Conservation (phyloP, 805 yeast species). For the Torulaspora franciscae region DNA sequence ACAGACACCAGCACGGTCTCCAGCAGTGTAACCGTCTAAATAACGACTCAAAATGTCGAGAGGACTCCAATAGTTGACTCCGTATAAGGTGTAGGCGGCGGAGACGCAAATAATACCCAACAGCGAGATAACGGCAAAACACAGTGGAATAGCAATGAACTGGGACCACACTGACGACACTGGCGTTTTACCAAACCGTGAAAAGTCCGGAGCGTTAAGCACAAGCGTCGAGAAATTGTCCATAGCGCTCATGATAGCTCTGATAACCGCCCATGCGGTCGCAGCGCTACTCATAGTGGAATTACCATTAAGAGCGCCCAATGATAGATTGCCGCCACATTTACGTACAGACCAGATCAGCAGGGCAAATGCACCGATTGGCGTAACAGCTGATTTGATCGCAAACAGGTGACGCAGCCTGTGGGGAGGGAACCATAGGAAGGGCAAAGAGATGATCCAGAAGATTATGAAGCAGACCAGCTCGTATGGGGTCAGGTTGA, state of each 20-base stretch:
- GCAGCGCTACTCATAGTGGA: constrained; percentile 40
- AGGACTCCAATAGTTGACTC: constrained; percentile 77
- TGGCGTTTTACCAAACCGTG: constrained; percentile 68
- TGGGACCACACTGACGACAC: constrained; percentile 53
- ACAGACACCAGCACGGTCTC: constrained; percentile 77
- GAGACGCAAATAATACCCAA: constrained; percentile 83
- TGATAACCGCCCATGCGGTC: constrained; percentile 76
- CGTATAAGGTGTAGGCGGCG: constrained; percentile 63
- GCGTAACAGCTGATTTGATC: constrained; percentile 70
- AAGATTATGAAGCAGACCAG: constrained; percentile 75
- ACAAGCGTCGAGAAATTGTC: constrained; percentile 89
- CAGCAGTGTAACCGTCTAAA: constrained; percentile 46
- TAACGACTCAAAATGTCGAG: constrained; percentile 66
- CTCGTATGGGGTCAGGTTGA: constrained; percentile 63
- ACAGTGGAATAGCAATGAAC: constrained; percentile 61
- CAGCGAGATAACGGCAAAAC: constrained; percentile 75
- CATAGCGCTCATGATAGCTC: constrained; percentile 70
- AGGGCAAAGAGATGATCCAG: constrained; percentile 76
- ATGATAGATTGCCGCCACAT: constrained; percentile 55
- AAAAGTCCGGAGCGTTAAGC: constrained; percentile 83
- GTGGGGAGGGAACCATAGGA: constrained; percentile 80
- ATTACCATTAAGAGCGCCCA: constrained; percentile 25
- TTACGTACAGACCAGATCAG: constrained; percentile 79
- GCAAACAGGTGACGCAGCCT: constrained; percentile 79
- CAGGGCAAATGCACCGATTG: constrained; percentile 79